Conservation (phyloP, 1,284 basidiomycete genomes). For the Megacollybia platyphylla region DNA sequence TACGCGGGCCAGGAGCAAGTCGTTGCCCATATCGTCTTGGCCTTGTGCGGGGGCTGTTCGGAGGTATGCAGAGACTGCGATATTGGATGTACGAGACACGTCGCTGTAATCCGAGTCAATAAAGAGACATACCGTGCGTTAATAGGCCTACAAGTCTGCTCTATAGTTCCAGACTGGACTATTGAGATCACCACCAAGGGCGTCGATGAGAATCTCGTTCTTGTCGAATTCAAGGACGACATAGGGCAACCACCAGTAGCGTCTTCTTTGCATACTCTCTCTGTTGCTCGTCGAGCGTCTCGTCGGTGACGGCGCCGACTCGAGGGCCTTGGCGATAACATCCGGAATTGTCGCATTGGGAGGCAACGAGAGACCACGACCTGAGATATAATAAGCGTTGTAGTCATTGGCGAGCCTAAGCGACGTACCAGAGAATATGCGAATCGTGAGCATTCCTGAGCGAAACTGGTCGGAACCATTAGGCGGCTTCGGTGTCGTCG, state of each 20-base stretch:
- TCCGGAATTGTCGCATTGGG: conserved; percentile 70
- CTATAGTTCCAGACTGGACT: conserved; percentile 93
- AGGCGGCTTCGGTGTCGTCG: conserved; percentile 55
- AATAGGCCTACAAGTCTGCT: conserved; percentile 75
- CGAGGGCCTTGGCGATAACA: conserved; percentile 77
- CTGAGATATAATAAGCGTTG: conserved; percentile 18
- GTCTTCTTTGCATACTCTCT: conserved; percentile 81
- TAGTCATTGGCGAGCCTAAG: background rate
- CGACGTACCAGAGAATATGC: conserved; percentile 69
- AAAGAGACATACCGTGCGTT: conserved; percentile 2
- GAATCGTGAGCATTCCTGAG: conserved; percentile 75
- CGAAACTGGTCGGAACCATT: conserved; percentile 51
- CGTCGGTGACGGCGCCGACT: conserved; percentile 29
- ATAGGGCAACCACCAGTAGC: conserved; percentile 95
- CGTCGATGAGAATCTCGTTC: conserved; percentile 96
- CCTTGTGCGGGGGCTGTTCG: conserved; percentile 58
- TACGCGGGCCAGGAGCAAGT: conserved; percentile 80
- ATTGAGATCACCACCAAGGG: conserved; percentile 78
- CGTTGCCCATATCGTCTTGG: conserved; percentile 80
- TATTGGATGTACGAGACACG: conserved; percentile 82
- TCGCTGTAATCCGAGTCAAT: conserved; percentile 33
- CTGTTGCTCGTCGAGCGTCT: conserved; percentile 57
- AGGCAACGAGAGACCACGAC: conserved; percentile 64
- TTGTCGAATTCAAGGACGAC: conserved; percentile 98
- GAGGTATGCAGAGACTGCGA: conserved; percentile 81